These are phyloP conservation scores for Mycosphaerella sp. DNA, from an alignment of 2,329 filamentous ascomycete genomes.

Conservation along the genomic window DNA sequence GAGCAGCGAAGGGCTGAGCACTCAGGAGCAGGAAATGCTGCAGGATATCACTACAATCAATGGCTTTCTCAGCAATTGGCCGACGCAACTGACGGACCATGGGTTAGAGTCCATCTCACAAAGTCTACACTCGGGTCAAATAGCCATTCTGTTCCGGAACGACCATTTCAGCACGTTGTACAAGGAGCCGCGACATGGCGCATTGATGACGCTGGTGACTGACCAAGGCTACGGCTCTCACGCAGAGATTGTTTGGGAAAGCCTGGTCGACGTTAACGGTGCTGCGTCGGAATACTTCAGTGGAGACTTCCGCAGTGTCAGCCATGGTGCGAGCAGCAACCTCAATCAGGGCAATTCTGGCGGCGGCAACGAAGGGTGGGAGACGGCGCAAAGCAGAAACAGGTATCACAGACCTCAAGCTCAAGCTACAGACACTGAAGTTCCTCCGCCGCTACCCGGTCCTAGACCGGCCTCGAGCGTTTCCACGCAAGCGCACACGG, in stretches of 20 bases:
- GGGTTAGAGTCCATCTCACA: slow-evolving; percentile 69
- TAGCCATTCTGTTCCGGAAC: slow-evolving; percentile 91
- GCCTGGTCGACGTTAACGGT: slow-evolving; percentile 79
- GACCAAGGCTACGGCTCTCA: slow-evolving; percentile 85
- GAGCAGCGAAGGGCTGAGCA: slow-evolving; percentile 54
- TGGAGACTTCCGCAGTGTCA: slow-evolving; percentile 83
- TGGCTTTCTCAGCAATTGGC: slow-evolving; percentile 67
- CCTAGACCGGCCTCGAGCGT: slow-evolving; percentile 22
- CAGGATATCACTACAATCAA: slow-evolving; percentile 82
- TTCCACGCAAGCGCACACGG: slow-evolving; percentile 6
- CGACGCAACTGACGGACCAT: slow-evolving; percentile 79
- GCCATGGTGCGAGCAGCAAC: slow-evolving; percentile 44
- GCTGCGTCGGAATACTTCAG: slow-evolving; percentile 76
- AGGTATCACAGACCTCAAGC: slow-evolving; percentile 12
- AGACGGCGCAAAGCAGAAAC: slow-evolving; percentile 45
- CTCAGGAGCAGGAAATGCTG: slow-evolving; percentile 70
- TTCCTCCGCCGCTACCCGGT: slow-evolving; percentile 22
- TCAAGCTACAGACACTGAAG: slow-evolving; percentile 11
- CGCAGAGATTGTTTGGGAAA: slow-evolving; percentile 94
- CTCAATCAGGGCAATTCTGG: slow-evolving; percentile 22
- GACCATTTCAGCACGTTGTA: slow-evolving; percentile 96
- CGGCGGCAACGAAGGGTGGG: slow-evolving; percentile 46
- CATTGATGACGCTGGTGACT: slow-evolving; percentile 79
- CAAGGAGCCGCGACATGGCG: slow-evolving; percentile 69
- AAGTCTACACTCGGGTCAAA: slow-evolving; percentile 65